Conservation (phyloP, 495 filamentous ascomycete genomes). For the Penicillium angulare region DNA sequence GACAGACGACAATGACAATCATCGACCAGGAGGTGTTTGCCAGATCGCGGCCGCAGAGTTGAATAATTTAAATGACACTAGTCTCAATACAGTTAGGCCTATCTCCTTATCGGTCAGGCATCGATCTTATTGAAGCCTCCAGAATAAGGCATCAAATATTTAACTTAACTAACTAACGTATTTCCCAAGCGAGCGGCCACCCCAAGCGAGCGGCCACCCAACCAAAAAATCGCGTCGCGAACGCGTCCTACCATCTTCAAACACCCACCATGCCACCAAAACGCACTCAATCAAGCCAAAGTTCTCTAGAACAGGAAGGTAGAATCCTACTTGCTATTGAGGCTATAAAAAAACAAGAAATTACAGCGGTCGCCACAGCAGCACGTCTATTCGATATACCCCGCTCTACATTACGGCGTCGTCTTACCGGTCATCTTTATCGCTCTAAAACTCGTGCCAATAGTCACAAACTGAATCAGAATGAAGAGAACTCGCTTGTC, state of each 20-base stretch:
- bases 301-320: neutral
- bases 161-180: too few species aligned
- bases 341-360: conserved; percentile 16
- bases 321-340: conserved; percentile 1
- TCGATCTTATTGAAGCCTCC: too few species aligned
- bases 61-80: conserved; percentile 14
- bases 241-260: neutral
- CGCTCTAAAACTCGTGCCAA: too few species aligned
- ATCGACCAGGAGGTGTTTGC: neutral
- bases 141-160: too few species aligned
- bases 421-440: conserved; percentile 7
- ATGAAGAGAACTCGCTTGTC: too few species aligned
- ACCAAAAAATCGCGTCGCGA: too few species aligned
- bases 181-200: too few species aligned
- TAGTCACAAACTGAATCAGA: too few species aligned
- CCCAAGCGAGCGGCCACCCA: too few species aligned
- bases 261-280: neutral
- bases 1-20: neutral
- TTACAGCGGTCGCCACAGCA: conserved; percentile 9
- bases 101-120: conserved; percentile 13
- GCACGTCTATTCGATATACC: conserved; percentile 21
- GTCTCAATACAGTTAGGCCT: conserved; percentile 8
- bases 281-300: neutral
- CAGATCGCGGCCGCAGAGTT: conserved; percentile 1
- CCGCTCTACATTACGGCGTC: neutral